phyloP scores from a whole-genome alignment of 352 stramenopile species.

The Globisporangium iwayamae region DNA sequence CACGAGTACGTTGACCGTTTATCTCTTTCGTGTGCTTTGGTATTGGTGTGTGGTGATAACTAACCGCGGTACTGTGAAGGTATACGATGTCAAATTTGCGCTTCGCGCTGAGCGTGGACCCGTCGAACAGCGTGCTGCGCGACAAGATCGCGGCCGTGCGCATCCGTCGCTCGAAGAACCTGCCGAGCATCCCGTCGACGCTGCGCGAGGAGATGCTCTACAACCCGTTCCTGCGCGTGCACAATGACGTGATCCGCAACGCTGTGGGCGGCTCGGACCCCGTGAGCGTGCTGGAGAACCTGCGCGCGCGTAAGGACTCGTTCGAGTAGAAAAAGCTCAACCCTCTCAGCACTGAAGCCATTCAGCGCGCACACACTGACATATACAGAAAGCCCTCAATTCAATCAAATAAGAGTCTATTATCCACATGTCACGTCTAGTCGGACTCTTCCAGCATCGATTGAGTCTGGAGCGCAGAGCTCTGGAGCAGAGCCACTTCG shows the following conservation, averaged over 20 bases:
- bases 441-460: slow-evolving; percentile 7
- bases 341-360: background rate
- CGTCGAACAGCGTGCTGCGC: slow-evolving; percentile 81
- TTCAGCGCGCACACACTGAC: background rate
- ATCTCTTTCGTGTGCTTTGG: background rate
- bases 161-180: slow-evolving; percentile 70
- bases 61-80: slow-evolving; percentile 11
- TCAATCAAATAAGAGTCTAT: slow-evolving; percentile 12
- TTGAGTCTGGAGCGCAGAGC: slow-evolving; percentile 3
- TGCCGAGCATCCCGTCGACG: slow-evolving; percentile 91
- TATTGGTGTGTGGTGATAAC: background rate
- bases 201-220: slow-evolving; percentile 86
- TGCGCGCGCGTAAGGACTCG: slow-evolving; percentile 74
- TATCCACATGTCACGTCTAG: slow-evolving; percentile 1
- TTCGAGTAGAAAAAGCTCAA: slow-evolving; percentile 37
- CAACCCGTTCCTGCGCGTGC: slow-evolving; percentile 83
- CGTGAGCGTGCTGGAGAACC: slow-evolving; percentile 75
- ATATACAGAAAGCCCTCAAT: background rate
- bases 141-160: slow-evolving; percentile 86
- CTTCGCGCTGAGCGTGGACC: slow-evolving; percentile 92
- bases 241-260: slow-evolving; percentile 80
- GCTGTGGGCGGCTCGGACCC: slow-evolving; percentile 74
- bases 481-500: slow-evolving; percentile 1
- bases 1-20: slow-evolving; percentile 51
- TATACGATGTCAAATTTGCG: slow-evolving; percentile 93